These are phyloP conservation scores for Nannizziopsis arthrosporioides DNA, from an alignment of 2,329 filamentous ascomycete genomes.

Conservation along the genomic window DNA sequence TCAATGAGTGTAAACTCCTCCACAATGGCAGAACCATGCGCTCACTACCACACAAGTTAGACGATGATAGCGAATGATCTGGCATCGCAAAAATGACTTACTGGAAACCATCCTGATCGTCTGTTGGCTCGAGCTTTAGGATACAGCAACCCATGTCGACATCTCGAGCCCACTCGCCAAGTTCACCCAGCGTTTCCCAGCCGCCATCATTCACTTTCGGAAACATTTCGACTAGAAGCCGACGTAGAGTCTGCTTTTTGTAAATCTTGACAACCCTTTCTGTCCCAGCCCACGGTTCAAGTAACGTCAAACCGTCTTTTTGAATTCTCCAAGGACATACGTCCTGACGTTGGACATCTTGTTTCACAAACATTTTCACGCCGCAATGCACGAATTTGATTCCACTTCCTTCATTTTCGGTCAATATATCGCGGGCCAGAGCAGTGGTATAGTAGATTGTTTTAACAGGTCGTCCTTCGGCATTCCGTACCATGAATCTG, in stretches of 20 bases:
- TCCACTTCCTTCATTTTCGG: slow-evolving; percentile 75
- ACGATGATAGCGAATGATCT: neutral
- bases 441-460: slow-evolving; percentile 93
- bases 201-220: slow-evolving; percentile 67
- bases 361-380: slow-evolving; percentile 98
- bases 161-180: slow-evolving; percentile 67
- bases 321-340: slow-evolving; percentile 93
- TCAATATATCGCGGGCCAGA: slow-evolving; percentile 73
- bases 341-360: slow-evolving; percentile 75
- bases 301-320: slow-evolving; percentile 79
- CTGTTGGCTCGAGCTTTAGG: slow-evolving; percentile 66
- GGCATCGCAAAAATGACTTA: slow-evolving; percentile 21
- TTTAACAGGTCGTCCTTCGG: slow-evolving; percentile 73
- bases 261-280: slow-evolving; percentile 62
- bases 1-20: slow-evolving; percentile 83
- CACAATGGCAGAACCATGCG: slow-evolving; percentile 82
- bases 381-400: slow-evolving; percentile 95
- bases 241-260: slow-evolving; percentile 67
- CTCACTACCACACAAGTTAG: slow-evolving; percentile 42
- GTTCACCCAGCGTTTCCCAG: slow-evolving; percentile 70
- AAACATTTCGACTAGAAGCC: slow-evolving; percentile 91
- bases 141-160: slow-evolving; percentile 88
- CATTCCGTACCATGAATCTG: slow-evolving; percentile 93
- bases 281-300: slow-evolving; percentile 80
- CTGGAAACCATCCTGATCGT: slow-evolving; percentile 47